These are phyloP conservation scores for Verticillium nonalfalfae DNA, from an alignment of 2,329 filamentous ascomycete species.

Conservation along the genomic window DNA sequence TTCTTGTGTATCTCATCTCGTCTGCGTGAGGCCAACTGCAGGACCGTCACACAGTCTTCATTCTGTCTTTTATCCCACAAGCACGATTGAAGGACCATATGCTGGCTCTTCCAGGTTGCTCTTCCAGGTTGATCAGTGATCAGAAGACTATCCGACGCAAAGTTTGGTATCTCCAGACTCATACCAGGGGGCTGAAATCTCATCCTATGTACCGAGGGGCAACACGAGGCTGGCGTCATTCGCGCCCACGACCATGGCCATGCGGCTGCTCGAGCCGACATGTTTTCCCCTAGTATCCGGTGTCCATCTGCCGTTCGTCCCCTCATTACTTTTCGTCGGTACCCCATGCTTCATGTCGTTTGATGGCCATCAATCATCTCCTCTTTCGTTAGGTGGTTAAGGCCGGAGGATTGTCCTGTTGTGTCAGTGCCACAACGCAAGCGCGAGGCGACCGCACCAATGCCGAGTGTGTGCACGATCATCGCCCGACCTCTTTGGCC, in stretches of 20 bases:
- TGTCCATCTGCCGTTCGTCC: neutral
- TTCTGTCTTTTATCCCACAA: too few relatives aligned
- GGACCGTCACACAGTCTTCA: too few relatives aligned
- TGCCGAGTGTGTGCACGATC: constrained; percentile 2
- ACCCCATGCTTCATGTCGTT: neutral
- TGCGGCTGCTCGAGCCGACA: neutral
- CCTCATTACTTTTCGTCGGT: neutral
- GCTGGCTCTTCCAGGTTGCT: too few relatives aligned
- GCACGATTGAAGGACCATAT: too few relatives aligned
- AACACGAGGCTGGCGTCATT: neutral
- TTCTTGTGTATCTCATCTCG: neutral
- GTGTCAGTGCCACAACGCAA: constrained; percentile 9
- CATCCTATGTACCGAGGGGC: neutral
- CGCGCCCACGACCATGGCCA: neutral
- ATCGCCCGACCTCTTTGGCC: constrained; percentile 3
- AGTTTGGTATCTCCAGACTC: too few relatives aligned
- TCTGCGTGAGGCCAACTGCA: neutral
- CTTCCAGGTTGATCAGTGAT: too few relatives aligned
- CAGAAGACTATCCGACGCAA: too few relatives aligned
- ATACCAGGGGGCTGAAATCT: too few relatives aligned
- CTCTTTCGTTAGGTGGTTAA: neutral
- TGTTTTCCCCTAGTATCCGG: neutral
- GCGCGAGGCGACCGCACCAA: neutral
- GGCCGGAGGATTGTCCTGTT: neutral
- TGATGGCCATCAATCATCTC: neutral